A percentile compares a stretch with the other conserved stretches of the same genome.
These are phyloP conservation scores for Aspergillus campestris DNA, from an alignment of 495 filamentous ascomycete species.

Conservation along the genomic window DNA sequence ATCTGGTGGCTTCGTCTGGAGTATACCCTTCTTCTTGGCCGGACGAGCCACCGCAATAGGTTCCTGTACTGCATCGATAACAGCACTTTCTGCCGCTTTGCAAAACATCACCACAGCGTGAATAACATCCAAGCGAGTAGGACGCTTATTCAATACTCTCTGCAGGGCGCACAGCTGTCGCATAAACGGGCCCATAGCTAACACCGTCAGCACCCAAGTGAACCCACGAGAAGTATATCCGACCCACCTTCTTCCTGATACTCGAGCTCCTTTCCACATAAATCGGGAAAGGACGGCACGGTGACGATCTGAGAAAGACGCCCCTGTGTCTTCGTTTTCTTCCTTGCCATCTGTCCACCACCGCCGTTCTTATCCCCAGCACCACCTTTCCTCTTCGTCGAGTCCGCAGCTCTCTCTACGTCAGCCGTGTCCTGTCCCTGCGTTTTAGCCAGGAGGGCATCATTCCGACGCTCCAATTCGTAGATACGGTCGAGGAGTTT, in stretches of 20 bases:
- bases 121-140: slow-evolving; percentile 12
- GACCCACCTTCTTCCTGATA: slow-evolving; percentile 7
- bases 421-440: slow-evolving; percentile 1
- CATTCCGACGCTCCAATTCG: slow-evolving; percentile 32
- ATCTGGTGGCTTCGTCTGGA: slow-evolving; percentile 8
- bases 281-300: not conserved
- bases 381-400: slow-evolving; percentile 21
- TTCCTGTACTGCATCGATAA: slow-evolving; percentile 11
- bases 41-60: not conserved
- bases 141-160: slow-evolving; percentile 21
- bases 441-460: slow-evolving; percentile 16
- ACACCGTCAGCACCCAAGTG: not conserved
- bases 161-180: slow-evolving; percentile 29
- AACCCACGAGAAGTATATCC: not conserved
- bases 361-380: not conserved
- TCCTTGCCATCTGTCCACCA: slow-evolving; percentile 4
- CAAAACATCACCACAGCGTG: slow-evolving; percentile 19
- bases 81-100: slow-evolving; percentile 13
- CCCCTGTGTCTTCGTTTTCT: slow-evolving; percentile 17
- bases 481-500: slow-evolving; percentile 34
- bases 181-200: slow-evolving; percentile 18
- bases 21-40: not conserved
- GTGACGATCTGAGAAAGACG: not conserved
- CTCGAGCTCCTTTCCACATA: not conserved
- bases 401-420: not conserved